Evolutionary conservation across 1,284 basidiomycete species (phyloP).

Genomic region (Phellopilus nigrolimitatus): DNA sequence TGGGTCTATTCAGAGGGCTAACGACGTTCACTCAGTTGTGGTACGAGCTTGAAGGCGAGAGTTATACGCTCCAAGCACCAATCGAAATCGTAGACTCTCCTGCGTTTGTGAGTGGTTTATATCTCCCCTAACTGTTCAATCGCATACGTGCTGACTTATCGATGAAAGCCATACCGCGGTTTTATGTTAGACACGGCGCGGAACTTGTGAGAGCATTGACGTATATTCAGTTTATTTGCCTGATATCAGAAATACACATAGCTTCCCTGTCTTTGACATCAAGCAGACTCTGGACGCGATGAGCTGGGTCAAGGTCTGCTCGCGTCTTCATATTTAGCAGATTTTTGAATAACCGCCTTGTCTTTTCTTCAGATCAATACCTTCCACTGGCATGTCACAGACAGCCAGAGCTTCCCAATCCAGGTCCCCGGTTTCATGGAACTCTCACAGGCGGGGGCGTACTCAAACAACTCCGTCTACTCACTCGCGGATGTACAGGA

Average conservation of each 20-base stretch:
- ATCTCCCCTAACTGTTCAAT: not conserved
- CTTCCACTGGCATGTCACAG: slow-evolving; percentile 81
- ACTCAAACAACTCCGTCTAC: slow-evolving; percentile 56
- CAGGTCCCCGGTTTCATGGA: slow-evolving; percentile 57
- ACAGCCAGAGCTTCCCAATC: slow-evolving; percentile 75
- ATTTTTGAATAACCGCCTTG: slow-evolving; percentile 7
- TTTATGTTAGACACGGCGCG: slow-evolving; percentile 79
- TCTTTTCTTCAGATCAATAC: slow-evolving; percentile 35
- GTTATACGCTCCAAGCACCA: slow-evolving; percentile 59
- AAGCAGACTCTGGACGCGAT: slow-evolving; percentile 77
- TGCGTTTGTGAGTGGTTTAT: slow-evolving; percentile 45
- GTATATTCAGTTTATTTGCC: slow-evolving; percentile 1
- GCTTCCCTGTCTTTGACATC: slow-evolving; percentile 65
- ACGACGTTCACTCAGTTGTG: slow-evolving; percentile 81
- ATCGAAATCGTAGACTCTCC: slow-evolving; percentile 58
- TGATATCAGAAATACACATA: slow-evolving; percentile 25
- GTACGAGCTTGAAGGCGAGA: slow-evolving; percentile 47
- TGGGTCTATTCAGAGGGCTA: slow-evolving; percentile 78
- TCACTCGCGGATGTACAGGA: slow-evolving; percentile 53
- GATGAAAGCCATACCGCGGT: slow-evolving; percentile 65
- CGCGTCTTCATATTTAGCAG: slow-evolving; percentile 24
- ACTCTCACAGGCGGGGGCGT: slow-evolving; percentile 64
- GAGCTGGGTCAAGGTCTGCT: slow-evolving; percentile 87
- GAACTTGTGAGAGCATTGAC: slow-evolving; percentile 42
- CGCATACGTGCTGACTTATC: not conserved